Base-by-base conservation (phyloP, 2,329 filamentous ascomycete species). In the Incumbomyces delicatus region DNA sequence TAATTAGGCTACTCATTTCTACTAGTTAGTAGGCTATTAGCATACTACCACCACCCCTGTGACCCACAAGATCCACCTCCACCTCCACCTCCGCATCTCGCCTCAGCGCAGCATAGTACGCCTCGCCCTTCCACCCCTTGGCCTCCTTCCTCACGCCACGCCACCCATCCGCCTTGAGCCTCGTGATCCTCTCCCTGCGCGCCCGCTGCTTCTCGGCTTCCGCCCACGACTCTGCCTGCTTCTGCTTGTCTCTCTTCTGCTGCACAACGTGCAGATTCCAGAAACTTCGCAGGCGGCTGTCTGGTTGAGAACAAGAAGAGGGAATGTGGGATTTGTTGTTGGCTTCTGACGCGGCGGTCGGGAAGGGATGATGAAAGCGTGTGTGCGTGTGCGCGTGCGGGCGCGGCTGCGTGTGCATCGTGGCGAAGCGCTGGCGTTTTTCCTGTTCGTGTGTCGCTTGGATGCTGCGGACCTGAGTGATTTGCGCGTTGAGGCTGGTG, bases 71-170 rank as follows among this genome's bases (percentile, higher is more conserved):
- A 27, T 27, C 22, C 22, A 27, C 22, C 22, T 27, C 22, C 22
- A 27, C 8, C 18, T 57, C 55, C 34, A 14, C 27, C 38, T 53
- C 52, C 10, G 46, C 49, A 7, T 37, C 29, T 11, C 44, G 18
- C 32, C 50, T 39, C 14, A 57, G 41, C n/a, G 42, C 32, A 10
- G 56, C 48, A 44, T 57, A 57, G 40, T 53, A 53, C 18, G 41
- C 46, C 12, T 32, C 30, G 2, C 55, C 54, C 41, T 55, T 56
- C 48, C 50, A 57, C 6, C 54, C 55, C 30, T 51, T 46, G 14
- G 42, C 46, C 36, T 57, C 55, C 36, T 57, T 57, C 13, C 47
- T 46, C 6, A 57, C 55, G 8, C 11, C 22, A 10, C 29, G 31
- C 53, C 53, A 57, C 4, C 50, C 52, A 17, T 47, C 41, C 10